Evolutionary conservation across 1,284 basidiomycete genomes (phyloP).

Genomic region (Rhodotorula sp.): DNA sequence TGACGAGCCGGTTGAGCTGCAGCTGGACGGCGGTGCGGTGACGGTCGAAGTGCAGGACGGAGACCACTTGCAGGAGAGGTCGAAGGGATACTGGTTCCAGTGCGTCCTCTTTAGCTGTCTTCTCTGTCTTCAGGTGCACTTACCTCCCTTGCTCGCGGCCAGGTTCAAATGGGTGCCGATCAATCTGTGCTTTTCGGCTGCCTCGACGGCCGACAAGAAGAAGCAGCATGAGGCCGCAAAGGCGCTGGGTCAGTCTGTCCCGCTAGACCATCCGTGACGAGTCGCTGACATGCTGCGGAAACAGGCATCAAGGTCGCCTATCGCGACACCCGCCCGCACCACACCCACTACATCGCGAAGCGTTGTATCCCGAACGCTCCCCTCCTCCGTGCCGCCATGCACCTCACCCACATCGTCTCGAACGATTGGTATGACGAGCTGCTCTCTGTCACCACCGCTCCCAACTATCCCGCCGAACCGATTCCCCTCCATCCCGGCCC

Average conservation of each 20-base stretch:
- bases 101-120: background rate
- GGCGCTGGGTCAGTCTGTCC: conserved; percentile 6
- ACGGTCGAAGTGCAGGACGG: conserved; percentile 10
- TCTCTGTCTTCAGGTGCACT: background rate
- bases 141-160: background rate
- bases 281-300: background rate
- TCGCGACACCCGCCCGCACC: conserved; percentile 14
- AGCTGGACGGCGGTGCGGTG: background rate
- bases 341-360: conserved; percentile 27
- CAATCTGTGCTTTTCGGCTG: conserved; percentile 13
- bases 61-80: conserved; percentile 1
- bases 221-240: background rate
- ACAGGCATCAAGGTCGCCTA: conserved; percentile 34
- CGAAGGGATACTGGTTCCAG: conserved; percentile 14
- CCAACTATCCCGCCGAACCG: background rate
- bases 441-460: background rate
- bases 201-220: background rate
- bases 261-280: too few species aligned
- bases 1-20: background rate
- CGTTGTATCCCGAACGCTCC: background rate
- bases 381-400: conserved; percentile 19
- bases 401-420: conserved; percentile 3
- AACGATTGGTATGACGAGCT: conserved; percentile 5
- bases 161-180: conserved; percentile 33
- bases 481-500: background rate